Percentiles rank a stretch among this genome's conserved stretches.
Conservation (phyloP, 2,329 filamentous ascomycete genomes). For the Aspergillus quadrilineatus region DNA sequence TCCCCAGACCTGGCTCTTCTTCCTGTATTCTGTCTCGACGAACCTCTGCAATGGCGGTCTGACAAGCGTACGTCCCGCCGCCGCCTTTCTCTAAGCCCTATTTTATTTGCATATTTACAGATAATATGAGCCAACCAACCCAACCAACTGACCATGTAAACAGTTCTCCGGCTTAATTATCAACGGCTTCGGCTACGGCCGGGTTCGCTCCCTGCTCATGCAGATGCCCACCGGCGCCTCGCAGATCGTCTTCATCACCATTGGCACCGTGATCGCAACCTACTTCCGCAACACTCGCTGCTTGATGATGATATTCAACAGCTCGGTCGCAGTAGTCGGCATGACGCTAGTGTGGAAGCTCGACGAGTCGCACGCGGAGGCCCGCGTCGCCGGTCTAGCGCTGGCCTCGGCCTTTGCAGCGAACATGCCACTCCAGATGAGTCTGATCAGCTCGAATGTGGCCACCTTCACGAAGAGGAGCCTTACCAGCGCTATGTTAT, state of each 20-base stretch:
- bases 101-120: no score
- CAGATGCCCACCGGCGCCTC: constrained; percentile 38
- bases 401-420: constrained; percentile 34
- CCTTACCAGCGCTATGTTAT: constrained; percentile 47
- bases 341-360: constrained; percentile 36
- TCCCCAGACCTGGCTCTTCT: constrained; percentile 35
- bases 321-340: constrained; percentile 29
- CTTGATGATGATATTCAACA: constrained; percentile 36
- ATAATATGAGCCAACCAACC: background rate
- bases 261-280: constrained; percentile 31
- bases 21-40: constrained; percentile 33
- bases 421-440: constrained; percentile 36
- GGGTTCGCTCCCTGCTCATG: constrained; percentile 36
- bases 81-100: background rate
- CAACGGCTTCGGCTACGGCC: constrained; percentile 40
- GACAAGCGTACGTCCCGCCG: constrained; percentile 24
- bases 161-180: constrained; percentile 37
- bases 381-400: constrained; percentile 31
- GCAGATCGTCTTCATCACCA: constrained; percentile 34
- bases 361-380: constrained; percentile 24
- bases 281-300: constrained; percentile 29
- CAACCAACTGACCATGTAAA: background rate
- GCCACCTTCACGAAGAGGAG: constrained; percentile 39
- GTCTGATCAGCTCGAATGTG: constrained; percentile 37
- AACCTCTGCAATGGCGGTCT: constrained; percentile 37